Evolutionary conservation across 2,329 filamentous ascomycete genomes (phyloP).

Genomic region (Talaromyces sp.): DNA sequence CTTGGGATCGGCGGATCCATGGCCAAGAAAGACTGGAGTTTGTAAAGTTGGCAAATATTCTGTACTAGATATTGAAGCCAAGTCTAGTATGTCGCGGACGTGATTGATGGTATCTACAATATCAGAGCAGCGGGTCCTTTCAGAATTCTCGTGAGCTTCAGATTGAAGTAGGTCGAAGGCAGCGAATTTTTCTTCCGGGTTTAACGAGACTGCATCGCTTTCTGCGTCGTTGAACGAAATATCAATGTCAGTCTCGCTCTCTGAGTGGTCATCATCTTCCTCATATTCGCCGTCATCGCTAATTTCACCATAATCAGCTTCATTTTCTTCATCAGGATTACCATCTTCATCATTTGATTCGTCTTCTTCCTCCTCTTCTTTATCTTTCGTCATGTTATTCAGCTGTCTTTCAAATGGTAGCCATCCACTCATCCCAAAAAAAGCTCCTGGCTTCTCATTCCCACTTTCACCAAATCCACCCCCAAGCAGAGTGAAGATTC

Average conservation of each 20-base stretch:
- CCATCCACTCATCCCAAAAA: slow-evolving; percentile 50
- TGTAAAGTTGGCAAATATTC: not conserved
- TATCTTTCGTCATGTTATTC: slow-evolving; percentile 30
- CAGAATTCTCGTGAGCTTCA: not conserved
- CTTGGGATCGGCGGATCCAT: not conserved
- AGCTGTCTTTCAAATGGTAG: slow-evolving; percentile 38
- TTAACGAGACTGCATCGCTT: not conserved
- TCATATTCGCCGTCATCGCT: slow-evolving; percentile 11
- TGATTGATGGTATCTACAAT: not conserved
- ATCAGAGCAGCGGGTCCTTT: not conserved
- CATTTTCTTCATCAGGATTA: not conserved
- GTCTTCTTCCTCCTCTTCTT: slow-evolving; percentile 17
- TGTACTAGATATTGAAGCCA: not conserved
- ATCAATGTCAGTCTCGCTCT: not conserved
- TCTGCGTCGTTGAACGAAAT: not conserved
- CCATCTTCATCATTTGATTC: slow-evolving; percentile 3
- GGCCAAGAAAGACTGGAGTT: not conserved
- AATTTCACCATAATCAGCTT: not conserved
- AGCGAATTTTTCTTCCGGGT: not conserved
- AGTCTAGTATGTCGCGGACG: not conserved
- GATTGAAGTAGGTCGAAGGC: not conserved
- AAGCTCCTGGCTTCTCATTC: slow-evolving; percentile 36
- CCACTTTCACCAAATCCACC: slow-evolving; percentile 26
- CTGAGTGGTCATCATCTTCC: not conserved
- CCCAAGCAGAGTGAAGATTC: slow-evolving; percentile 43